Evolutionary conservation across 2,329 filamentous ascomycete genomes (phyloP), one percentile per base, ranked within the genome.

Genomic region (Incumbomyces delicatus): DNA sequence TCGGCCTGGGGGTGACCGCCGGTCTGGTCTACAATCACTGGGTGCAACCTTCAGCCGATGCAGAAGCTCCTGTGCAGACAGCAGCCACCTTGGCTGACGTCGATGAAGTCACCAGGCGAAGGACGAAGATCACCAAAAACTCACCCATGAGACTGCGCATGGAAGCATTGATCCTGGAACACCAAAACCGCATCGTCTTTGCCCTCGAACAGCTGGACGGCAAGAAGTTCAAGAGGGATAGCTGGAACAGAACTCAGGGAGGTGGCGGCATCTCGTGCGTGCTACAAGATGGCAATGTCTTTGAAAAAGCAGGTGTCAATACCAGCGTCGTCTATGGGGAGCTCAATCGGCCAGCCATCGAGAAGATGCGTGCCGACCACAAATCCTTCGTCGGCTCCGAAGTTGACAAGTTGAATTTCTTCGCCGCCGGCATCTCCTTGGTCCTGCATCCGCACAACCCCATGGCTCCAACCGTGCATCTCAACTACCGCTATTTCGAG

Each of bases 401-500:
- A 53, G 80, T 92, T 33, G 84, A 95, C 41, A 85, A 81, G 36
- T 73, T 98, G 51, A 86, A 89, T 59, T 98, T 96, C 76, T 98
- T 96, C 64, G 92, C 90, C 16, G 85, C 90, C 1, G 92, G 92
- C 4, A 73, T 98, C 44, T 95, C 88, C 61, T 76, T 98, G 65
- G 90, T 98, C 20, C 73, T 96, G 44, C 92, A 98, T 65, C 92
- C 92, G 1, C 76, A 80, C 58, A 98, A 98, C 67, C 92, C 92
- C 40, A 94, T 95, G 83, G 90, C 90, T 6, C 92, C 92, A 0
- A 98, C 92, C 0, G 92, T 98, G 14, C 92, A 98, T 66, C 76
- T 98, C 57, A 98, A 98, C 73, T 96, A 96, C 73, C 81, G 92
- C 48, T 98, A 98, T 69, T 98, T 98, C 62, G 92, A 98, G 72